Conservation (phyloP, 192 early-diverging fungal genomes). For the Coemansia sp. region DNA sequence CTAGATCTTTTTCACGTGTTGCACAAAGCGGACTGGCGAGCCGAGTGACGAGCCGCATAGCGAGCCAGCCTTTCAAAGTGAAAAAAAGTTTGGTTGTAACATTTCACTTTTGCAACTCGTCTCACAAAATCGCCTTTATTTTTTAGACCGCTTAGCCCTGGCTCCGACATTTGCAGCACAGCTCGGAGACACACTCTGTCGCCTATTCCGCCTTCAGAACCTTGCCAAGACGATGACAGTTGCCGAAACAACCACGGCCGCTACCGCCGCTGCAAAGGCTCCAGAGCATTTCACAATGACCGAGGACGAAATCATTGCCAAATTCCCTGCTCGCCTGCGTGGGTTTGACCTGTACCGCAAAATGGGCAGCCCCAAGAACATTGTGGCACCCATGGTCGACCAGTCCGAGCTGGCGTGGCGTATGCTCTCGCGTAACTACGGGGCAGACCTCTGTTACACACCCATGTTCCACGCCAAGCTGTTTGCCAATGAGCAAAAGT, state of each 20-base stretch:
- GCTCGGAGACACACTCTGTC: conserved; percentile 14
- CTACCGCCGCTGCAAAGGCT: conserved; percentile 88
- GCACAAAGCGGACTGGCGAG: not conserved
- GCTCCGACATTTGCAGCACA: conserved; percentile 2
- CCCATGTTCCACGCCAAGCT: conserved; percentile 96
- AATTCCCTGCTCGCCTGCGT: conserved; percentile 58
- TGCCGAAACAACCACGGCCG: conserved; percentile 7
- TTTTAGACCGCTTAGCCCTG: not conserved
- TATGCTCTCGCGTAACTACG: conserved; percentile 82
- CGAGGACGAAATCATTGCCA: conserved; percentile 47
- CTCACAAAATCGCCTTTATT: not conserved
- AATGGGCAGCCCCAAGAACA: conserved; percentile 69
- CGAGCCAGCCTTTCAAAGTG: not conserved
- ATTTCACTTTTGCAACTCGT: not conserved
- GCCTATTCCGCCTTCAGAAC: conserved; percentile 4
- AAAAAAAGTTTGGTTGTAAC: not conserved
- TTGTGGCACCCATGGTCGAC: conserved; percentile 97
- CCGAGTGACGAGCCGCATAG: not conserved
- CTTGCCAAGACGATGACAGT: conserved; percentile 13
- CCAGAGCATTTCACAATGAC: conserved; percentile 73
- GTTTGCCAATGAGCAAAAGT: conserved; percentile 70
- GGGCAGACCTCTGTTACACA: conserved; percentile 88
- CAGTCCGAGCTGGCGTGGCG: conserved; percentile 96
- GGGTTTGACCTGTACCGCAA: conserved; percentile 80
- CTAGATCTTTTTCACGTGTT: not conserved